A percentile compares a stretch with the other conserved stretches of the same genome.
phyloP scores from a whole-genome alignment of 2,329 filamentous ascomycete species.

The Teratosphaeria viscida region DNA sequence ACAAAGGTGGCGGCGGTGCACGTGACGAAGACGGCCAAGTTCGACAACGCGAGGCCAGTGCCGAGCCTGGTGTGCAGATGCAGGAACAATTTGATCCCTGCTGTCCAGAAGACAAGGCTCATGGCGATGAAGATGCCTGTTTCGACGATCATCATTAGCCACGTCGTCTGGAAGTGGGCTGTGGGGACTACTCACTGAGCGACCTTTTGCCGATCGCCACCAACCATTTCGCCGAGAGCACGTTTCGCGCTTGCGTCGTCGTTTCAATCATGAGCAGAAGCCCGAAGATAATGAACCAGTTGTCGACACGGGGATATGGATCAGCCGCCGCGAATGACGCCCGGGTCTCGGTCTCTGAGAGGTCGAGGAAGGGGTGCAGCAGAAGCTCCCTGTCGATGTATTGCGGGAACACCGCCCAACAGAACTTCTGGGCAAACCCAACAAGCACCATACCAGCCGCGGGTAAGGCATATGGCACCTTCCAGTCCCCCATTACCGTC shows the following conservation, averaged over 20 bases:
- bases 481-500: conserved; percentile 10
- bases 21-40: conserved; percentile 16
- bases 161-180: not conserved
- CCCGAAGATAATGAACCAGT: conserved; percentile 20
- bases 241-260: conserved; percentile 6
- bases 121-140: conserved; percentile 20
- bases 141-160: not conserved
- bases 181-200: conserved; percentile 14
- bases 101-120: conserved; percentile 20
- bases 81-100: conserved; percentile 21
- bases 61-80: conserved; percentile 8
- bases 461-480: conserved; percentile 11
- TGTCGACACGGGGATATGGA: conserved; percentile 19
- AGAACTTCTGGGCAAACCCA: conserved; percentile 19
- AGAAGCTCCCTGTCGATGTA: conserved; percentile 16
- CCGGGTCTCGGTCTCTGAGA: conserved; percentile 10
- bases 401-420: conserved; percentile 15
- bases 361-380: conserved; percentile 18
- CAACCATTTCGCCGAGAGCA: conserved; percentile 16
- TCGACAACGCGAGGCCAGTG: conserved; percentile 11
- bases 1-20: conserved; percentile 8
- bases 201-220: conserved; percentile 18
- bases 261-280: conserved; percentile 15
- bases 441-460: conserved; percentile 4
- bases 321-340: conserved; percentile 10